Evolutionary conservation across 805 yeast species (phyloP), one percentile per base, ranked within the genome.

Genomic region (Kazachstania kunashirensis): DNA sequence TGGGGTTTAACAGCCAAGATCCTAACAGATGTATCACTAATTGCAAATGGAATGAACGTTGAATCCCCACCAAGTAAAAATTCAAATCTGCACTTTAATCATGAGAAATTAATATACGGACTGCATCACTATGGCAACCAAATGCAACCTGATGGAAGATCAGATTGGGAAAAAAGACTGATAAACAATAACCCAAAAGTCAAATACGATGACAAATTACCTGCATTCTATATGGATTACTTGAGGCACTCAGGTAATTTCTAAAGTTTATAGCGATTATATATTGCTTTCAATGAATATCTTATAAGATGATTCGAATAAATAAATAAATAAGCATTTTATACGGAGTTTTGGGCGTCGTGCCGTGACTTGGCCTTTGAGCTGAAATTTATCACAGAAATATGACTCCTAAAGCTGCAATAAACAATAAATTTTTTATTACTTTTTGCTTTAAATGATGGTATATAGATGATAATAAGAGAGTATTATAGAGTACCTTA

Each of bases 1-100:
- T 82, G 92, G 94, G 94, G 94, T 1, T 59, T 82, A 25, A 82
- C 92, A 0, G 89, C 88, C 2, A 80, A 79, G 50, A 81, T 82
- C 8, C 52, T 82, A n/a, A 82, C 73, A 48, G 89, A 82, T 52
- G 50, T 82, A 20, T 78, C 85, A 2, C 68, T 67, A 39, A 65
- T 80, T 8, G 62, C 71, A 3, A 71, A 73, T 49, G 54, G 52
- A 6, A n/a, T 72, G 31, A 84, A 83, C 29, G 19, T 16, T 14
- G 13, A 12, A 19, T 21, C 33, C 19, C 17, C 29, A 9, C 18
- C 29, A 21, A 12, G 11, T 17, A 13, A 24, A 28, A 15, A 24
- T 19, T 11, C 4, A 6, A 26, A 33, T 10, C 18, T 32, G 3
- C 40, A 33, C 17, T 32, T 46, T 25, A 44, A 44, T 2, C 80